Base-by-base conservation (phyloP, 2,329 filamentous ascomycete genomes). In the Diaporthe longicolla region DNA sequence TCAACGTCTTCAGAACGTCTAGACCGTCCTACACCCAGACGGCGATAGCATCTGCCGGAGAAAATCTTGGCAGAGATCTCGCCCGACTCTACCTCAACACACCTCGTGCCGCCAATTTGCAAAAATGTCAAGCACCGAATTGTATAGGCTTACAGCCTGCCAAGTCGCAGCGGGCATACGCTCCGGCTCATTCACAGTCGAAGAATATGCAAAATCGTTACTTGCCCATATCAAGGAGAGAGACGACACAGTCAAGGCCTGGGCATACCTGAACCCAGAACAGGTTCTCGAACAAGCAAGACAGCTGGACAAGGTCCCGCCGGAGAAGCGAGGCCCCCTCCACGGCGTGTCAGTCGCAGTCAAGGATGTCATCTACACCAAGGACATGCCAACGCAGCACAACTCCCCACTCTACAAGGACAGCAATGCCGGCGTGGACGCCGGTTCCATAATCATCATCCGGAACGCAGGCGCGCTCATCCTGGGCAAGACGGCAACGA, bases 331-430 rank as follows among this genome's bases (percentile, higher is more conserved):
- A 71, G 89, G 90, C 0, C 88, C 87, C 0, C 80, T 92, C 0
- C 89, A 91, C 77, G 90, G 90, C 1, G 79, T 92, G 9, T 85
- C 88, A 0, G 81, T 92, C n/a, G 90, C 84, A 0, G 83, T 92
- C 15, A 92, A 92, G 78, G 90, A 92, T 82, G 84, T 91, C 3
- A 89, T 91, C 76, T 85, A 84, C 77, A 91, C 87, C 0, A 88
- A 88, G 85, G 88, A 89, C 73, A 89, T 91, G 88, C 89, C 89
- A 3, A 91, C 89, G 0, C 82, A 86, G 40, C 85, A 87, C 79
- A 87, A 88, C 75, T 92, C 90, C 0, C 82, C 85, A 0, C 86
- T 92, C 13, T 92, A 91, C 77, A 78, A 83, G 32, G 81, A 82
- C 2, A 80, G 86, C 73, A 83, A 85, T 1, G 82, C 83, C 2